Percentiles rank a stretch among this genome's conserved stretches.
These are phyloP conservation scores for Hanseniaspora lindneri DNA, from an alignment of 805 yeast genomes.

Conservation along the genomic window DNA sequence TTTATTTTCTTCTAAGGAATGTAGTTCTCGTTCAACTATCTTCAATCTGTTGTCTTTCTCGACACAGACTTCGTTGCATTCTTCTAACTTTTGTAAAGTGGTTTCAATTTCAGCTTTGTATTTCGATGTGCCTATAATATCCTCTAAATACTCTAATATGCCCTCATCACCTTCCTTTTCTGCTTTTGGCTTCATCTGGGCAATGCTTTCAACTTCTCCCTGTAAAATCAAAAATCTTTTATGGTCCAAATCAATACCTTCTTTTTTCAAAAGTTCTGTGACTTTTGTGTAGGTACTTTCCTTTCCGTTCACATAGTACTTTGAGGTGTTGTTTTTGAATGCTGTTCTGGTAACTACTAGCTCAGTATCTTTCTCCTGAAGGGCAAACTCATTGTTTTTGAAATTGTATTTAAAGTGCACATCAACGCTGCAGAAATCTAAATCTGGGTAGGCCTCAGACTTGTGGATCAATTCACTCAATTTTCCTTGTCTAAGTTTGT, in stretches of 20 bases:
- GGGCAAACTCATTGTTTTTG: constrained; percentile 42
- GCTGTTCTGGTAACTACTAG: constrained; percentile 75
- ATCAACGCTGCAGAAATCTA: constrained; percentile 77
- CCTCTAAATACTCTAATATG: constrained; percentile 82
- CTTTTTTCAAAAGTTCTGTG: constrained; percentile 54
- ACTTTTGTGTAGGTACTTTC: constrained; percentile 69
- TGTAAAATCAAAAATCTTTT: constrained; percentile 87
- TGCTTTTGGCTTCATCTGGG: constrained; percentile 97
- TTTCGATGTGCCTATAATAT: constrained; percentile 85
- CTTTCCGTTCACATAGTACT: constrained; percentile 60
- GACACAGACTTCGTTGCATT: constrained; percentile 63
- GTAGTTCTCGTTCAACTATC: constrained; percentile 66
- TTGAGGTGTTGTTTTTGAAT: constrained; percentile 59
- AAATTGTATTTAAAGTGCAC: constrained; percentile 70
- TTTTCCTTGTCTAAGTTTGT: constrained; percentile 92
- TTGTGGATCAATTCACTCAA: constrained; percentile 87
- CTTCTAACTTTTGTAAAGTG: constrained; percentile 48
- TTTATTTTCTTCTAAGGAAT: constrained; percentile 49
- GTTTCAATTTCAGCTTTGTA: constrained; percentile 70
- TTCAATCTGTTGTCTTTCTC: constrained; percentile 73
- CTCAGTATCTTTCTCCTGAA: constrained; percentile 41
- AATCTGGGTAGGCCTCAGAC: constrained; percentile 57
- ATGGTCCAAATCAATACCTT: constrained; percentile 90
- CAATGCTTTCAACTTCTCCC: constrained; percentile 97
- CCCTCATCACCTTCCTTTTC: constrained; percentile 90